phyloP scores from a whole-genome alignment of 1,139 yeast species.

The Saccharomyces hybrid region DNA sequence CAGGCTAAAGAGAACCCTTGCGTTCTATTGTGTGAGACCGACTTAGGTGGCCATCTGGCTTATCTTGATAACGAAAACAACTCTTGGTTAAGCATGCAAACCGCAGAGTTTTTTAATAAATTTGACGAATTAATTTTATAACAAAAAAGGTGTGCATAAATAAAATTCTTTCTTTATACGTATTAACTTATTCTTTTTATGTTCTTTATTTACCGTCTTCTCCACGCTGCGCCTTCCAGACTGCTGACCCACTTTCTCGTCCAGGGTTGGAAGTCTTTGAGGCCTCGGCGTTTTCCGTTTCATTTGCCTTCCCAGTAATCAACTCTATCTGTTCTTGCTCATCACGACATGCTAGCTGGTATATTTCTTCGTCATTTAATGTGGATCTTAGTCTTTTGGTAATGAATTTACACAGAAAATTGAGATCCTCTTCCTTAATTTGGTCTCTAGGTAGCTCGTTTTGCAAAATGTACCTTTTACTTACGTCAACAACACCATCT shows the following conservation, averaged over 20 bases:
- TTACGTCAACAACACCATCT: slow-evolving; percentile 59
- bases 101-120: slow-evolving; percentile 50
- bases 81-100: slow-evolving; percentile 64
- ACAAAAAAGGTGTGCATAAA: background rate
- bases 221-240: slow-evolving; percentile 71
- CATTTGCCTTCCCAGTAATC: slow-evolving; percentile 9
- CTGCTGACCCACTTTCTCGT: slow-evolving; percentile 67
- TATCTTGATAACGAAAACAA: slow-evolving; percentile 48
- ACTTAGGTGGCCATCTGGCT: slow-evolving; percentile 77
- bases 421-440: slow-evolving; percentile 39
- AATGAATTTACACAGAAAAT: slow-evolving; percentile 33
- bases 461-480: slow-evolving; percentile 56
- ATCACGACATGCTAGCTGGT: slow-evolving; percentile 34
- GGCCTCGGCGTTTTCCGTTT: slow-evolving; percentile 6
- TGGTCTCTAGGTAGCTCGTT: slow-evolving; percentile 45
- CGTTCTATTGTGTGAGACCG: slow-evolving; percentile 53
- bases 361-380: slow-evolving; percentile 32
- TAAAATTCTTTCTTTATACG: background rate
- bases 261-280: slow-evolving; percentile 30
- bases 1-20: slow-evolving; percentile 64
- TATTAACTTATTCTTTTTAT: background rate
- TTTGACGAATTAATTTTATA: slow-evolving; percentile 37
- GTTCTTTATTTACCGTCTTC: slow-evolving; percentile 48
- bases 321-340: slow-evolving; percentile 36
- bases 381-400: slow-evolving; percentile 36